Base-by-base conservation (phyloP, 176 grass and related monocot species). In the Pharus latifolius region DNA sequence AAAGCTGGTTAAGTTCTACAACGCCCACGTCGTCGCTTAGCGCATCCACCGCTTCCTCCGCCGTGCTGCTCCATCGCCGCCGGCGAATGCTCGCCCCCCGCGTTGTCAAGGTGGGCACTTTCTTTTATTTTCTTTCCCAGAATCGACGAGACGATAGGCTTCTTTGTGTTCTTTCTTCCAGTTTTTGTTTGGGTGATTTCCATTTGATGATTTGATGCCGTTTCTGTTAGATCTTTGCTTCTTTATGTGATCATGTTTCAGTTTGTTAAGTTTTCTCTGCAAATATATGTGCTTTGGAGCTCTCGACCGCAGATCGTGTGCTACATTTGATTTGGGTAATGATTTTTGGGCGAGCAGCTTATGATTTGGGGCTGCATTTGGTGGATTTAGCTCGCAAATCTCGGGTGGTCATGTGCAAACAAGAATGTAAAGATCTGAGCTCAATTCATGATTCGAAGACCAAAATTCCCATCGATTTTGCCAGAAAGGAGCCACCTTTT, bases 401-500 rank as follows among this genome's bases (percentile, higher is more conserved):
- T 59, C 12, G 55, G 41, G 37, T n/a, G 22, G 37, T 13, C 14
- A 50, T 71, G 58, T 27, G 67, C 67, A 41, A 40, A 26, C 58
- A 1, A 24, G 50, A 7, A 46, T 47, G 17, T 35, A 13, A 59
- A 62, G 54, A 80, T 80, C 82, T 51, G 62, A 38, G 76, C 69
- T 27, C 28, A 45, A 41, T 78, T 79, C 60, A 79, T 38, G 82
- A 58, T 53, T 48, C 34, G 60, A 20, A 18, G 69, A 65, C 56
- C 76, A 42, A 59, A 63, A 56, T 69, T 74, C 47, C 29, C 63
- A 69, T 69, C 46, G 55, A 7, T 63, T 61, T 61, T 58, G 69
- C 5, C 69, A 76, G 74, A 80, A 80, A 80, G 71, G 76, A 54
- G 53, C 5, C 69, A 16, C 75, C 64, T 85, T 80, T 74, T 20